Evolutionary conservation across 176 grass and related monocot genomes (phyloP), one percentile per base, ranked within the genome.

Genomic region (Dactylis glomerata): DNA sequence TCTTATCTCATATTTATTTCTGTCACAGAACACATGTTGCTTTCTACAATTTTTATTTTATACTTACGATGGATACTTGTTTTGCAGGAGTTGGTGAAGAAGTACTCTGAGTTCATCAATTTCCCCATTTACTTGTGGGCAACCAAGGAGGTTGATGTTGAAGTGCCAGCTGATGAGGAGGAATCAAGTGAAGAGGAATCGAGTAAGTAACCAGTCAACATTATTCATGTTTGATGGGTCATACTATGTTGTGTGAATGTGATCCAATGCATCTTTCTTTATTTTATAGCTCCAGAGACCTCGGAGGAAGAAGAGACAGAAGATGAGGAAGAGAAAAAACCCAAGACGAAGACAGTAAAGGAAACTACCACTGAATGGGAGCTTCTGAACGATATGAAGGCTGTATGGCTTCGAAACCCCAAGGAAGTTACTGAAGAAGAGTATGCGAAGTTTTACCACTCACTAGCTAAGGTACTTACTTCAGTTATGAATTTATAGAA

Each of bases 71-170:
- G 31, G 64, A 42, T 73, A 20, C 65, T 54, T 41, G 16, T 88
- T 83, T 26, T 84, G 22, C 68, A 99, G 96, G 96, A 99, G 24
- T 94, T 99, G 81, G 89, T 99, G 33, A 99, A 95, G 86, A 95
- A 74, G 75, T 99, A 99, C 70, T 99, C 96, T 79, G 87, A 96
- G 71, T 99, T 99, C 73, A 99, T 99, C 76, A 99, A 99, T 81
- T 99, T 99, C 89, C 96, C 96, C 40, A 99, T 99, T 37, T 94
- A 99, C 74, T 75, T 99, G 73, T 99, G 96, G 96, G 88, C 96
- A 85, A 99, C 85, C 81, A 99, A 96, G 90, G 91, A 99, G 87
- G 86, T 96, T 22, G 93, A 99, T 87, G 96, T 96, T 49, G 96
- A 98, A 85, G 93, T 98, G 55, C 96, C 91, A 81, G 84, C 91